phyloP scores from a whole-genome alignment of 1,284 basidiomycete genomes.

The Schizophyllum commune region DNA sequence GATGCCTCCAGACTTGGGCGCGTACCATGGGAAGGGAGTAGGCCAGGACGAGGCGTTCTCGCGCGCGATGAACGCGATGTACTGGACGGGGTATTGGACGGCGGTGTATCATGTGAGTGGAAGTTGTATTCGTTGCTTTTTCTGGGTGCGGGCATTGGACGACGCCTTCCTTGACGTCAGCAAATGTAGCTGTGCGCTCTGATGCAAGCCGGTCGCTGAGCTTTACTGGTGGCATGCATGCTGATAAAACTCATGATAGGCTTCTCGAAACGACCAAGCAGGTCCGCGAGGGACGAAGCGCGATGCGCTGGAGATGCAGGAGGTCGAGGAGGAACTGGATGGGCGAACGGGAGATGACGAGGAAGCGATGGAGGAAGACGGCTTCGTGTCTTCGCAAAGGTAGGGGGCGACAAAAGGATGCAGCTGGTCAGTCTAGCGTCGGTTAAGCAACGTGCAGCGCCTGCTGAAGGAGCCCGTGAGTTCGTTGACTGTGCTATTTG shows the following conservation, averaged over 20 bases:
- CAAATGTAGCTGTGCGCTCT: constrained; percentile 15
- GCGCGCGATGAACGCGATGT: constrained; percentile 67
- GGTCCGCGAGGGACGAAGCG: constrained; percentile 12
- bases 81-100: constrained; percentile 81
- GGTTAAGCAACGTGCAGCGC: background rate
- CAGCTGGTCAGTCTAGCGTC: background rate
- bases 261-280: background rate
- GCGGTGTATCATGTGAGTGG: constrained; percentile 64
- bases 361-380: constrained; percentile 26
- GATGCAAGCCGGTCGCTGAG: background rate
- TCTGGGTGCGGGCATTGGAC: background rate
- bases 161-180: constrained; percentile 7
- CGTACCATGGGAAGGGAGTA: background rate
- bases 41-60: constrained; percentile 59
- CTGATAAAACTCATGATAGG: background rate
- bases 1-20: background rate
- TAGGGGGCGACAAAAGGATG: background rate
- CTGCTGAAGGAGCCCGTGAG: background rate
- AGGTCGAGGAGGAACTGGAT: constrained; percentile 13
- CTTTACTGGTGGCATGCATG: background rate
- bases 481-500: too few relatives aligned
- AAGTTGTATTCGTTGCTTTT: background rate
- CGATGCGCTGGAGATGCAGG: constrained; percentile 12
- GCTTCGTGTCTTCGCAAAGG: constrained; percentile 5
- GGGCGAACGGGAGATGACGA: constrained; percentile 18